Evolutionary conservation across 2,329 filamentous ascomycete genomes (phyloP).

Genomic region (Trichoderma endophyticum): DNA sequence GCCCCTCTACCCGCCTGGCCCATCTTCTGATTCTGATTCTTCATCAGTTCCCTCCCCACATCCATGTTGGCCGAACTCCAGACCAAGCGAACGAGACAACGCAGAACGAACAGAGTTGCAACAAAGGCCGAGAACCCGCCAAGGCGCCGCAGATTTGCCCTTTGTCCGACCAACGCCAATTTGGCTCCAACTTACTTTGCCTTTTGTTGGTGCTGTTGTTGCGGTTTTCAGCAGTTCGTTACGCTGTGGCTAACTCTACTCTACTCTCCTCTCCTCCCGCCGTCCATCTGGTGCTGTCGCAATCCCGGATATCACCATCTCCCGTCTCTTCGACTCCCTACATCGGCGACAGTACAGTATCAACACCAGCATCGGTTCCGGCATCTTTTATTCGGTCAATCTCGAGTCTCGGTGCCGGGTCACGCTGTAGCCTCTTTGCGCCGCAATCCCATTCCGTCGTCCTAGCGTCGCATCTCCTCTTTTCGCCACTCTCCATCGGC

Average conservation of each 20-base stretch:
- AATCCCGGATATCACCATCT: neutral
- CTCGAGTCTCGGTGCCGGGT: neutral
- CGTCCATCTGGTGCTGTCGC: neutral
- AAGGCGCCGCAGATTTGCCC: neutral
- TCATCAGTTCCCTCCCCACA: neutral
- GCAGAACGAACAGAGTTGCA: neutral
- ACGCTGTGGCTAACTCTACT: neutral
- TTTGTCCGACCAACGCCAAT: neutral
- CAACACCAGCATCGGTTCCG: neutral
- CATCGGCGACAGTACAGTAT: neutral
- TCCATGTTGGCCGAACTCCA: neutral
- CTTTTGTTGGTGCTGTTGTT: neutral
- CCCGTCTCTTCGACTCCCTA: neutral
- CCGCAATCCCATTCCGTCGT: neutral
- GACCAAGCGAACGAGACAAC: neutral
- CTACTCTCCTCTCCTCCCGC: neutral
- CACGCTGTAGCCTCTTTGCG: neutral
- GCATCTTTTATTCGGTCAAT: neutral
- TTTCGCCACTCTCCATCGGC: neutral
- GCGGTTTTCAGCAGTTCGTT: neutral
- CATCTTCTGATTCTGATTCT: neutral
- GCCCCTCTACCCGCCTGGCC: conserved; percentile 10
- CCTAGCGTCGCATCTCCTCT: neutral
- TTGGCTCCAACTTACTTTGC: neutral
- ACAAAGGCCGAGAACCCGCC: neutral